Evolutionary conservation across 371 early-diverging fungal species (phyloP), one percentile per base, ranked within the genome.

Genomic region (Rhizopus delemar): DNA sequence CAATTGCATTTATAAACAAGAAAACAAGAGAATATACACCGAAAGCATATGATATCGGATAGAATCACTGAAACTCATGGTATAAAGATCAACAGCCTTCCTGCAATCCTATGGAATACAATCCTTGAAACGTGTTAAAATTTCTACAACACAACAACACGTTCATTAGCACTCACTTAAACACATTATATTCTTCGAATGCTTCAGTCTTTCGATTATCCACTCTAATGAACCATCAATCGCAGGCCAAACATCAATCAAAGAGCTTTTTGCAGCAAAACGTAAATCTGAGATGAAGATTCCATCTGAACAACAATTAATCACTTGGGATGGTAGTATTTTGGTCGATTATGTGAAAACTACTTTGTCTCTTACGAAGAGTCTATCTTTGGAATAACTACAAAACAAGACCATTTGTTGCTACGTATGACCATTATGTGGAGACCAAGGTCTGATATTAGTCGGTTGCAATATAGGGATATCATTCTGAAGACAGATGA

Each of bases 361-460:
- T 8, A 16, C 16, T 11, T 46, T 3, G 3, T 8, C n/a, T 8
- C 2, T 1, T 2, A 41, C 32, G 7, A 11, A 16, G 9, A 33
- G 11, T 28, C 36, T 59, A 11, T 33, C 41, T 3, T 31, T 63
- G 13, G 5, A 51, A 5, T 12, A 46, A 12, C 38, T 69, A 31
- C 69, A 65, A 59, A 46, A 45, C 9, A 69, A 62, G 41, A 48
- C 59, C 0, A 36, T 64, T 0, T 59, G 4, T 34, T 62, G 5
- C 15, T 62, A 5, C 51, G 62, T 3, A 15, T 65, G 0, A 36
- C 60, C 0, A 58, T 28, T 2, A 53, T 53, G 38, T 53, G 28
- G 53, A 0, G 41, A 8, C 41, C 41, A 41, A 22, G 53, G 13
- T 41, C 41, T 29, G 41, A 53, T 41, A 53, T 53, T 11, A 28